Evolutionary conservation across 129 eudicot species (phyloP), one percentile per base, ranked within the genome.

Genomic region (Logfia minima): DNA sequence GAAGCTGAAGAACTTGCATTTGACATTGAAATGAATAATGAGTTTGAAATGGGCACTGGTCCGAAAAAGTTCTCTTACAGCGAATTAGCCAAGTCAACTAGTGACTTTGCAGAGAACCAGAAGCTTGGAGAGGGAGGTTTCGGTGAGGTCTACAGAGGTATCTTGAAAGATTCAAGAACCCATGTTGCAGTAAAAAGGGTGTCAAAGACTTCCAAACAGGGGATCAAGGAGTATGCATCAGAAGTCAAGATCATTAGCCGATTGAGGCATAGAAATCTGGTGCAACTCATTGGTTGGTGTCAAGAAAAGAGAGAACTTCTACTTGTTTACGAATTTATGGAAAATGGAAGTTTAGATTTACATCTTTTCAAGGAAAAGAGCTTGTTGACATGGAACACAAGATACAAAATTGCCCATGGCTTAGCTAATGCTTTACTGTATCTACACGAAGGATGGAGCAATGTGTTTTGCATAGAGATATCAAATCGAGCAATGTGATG

Each of bases 201-300:
- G 26, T 24, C 26, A 24, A 24, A 24, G 26, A 24, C 26, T 24
- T 43, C 52, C 3, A 11, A 43, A 43, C 52, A 43, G 4, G 52
- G 16, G 16, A 66, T 26, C 60, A 83, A 80, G 77, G 83, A 83
- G 76, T 86, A 83, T 34, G 81, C 75, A 43, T 51, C 87, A 6
- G 86, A 85, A 72, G 84, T 85, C 11, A 82, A 48, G 77, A 82
- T 82, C 68, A 85, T 86, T 24, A 80, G 87, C 70, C 72, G 70
- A n/a, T 70, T 86, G 56, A 74, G 90, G 58, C 87, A 86, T 21
- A 80, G 61, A 60, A 86, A 86, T 59, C 59, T 86, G 16, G 85
- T 86, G 3, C 85, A 83, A 77, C 83, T 86, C 37, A 68, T 43
- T 2, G 90, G 90, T 43, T 83, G 90, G 90, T 86, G 85, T 70